Evolutionary conservation across 2,329 filamentous ascomycete species (phyloP).

Genomic region (Cryphonectria naterciae): DNA sequence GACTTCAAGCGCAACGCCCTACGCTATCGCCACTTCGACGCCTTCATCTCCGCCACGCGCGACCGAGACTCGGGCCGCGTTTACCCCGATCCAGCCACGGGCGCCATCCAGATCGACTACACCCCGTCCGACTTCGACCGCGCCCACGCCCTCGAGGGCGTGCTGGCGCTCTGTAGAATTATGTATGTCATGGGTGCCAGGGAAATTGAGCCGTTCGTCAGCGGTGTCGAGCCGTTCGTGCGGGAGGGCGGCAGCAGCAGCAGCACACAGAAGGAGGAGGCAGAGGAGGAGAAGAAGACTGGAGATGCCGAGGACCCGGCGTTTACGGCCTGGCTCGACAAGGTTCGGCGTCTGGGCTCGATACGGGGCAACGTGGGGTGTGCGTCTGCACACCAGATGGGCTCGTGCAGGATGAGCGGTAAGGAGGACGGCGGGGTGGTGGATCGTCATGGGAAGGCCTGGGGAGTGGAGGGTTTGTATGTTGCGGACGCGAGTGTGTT

Average conservation of each 20-base stretch:
- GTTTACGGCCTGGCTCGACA: constrained; percentile 65
- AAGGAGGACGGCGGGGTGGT: constrained; percentile 58
- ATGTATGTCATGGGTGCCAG: constrained; percentile 76
- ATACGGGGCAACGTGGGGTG: constrained; percentile 58
- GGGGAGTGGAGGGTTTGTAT: constrained; percentile 68
- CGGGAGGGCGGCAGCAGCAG: constrained; percentile 37
- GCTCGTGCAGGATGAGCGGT: constrained; percentile 72
- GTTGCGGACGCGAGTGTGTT: constrained; percentile 78
- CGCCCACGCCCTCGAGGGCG: constrained; percentile 70
- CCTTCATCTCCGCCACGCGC: constrained; percentile 73
- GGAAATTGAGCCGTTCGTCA: constrained; percentile 74
- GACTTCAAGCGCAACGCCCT: constrained; percentile 74
- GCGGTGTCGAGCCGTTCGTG: constrained; percentile 66
- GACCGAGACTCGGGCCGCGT: constrained; percentile 79
- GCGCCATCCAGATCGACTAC: constrained; percentile 71
- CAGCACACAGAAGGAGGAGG: constrained; percentile 9
- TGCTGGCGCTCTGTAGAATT: constrained; percentile 74
- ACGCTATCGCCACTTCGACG: constrained; percentile 69
- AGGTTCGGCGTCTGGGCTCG: constrained; percentile 53
- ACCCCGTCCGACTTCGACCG: constrained; percentile 72
- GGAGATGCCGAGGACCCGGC: constrained; percentile 47
- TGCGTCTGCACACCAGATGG: constrained; percentile 81
- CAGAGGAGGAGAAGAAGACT: constrained; percentile 10
- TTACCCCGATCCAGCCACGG: constrained; percentile 70
- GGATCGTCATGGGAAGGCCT: constrained; percentile 62